A percentile compares a stretch with the other conserved stretches of the same genome.
Conservation (phyloP, 73 alveolate genomes). For the Paramecium primaurelia region DNA sequence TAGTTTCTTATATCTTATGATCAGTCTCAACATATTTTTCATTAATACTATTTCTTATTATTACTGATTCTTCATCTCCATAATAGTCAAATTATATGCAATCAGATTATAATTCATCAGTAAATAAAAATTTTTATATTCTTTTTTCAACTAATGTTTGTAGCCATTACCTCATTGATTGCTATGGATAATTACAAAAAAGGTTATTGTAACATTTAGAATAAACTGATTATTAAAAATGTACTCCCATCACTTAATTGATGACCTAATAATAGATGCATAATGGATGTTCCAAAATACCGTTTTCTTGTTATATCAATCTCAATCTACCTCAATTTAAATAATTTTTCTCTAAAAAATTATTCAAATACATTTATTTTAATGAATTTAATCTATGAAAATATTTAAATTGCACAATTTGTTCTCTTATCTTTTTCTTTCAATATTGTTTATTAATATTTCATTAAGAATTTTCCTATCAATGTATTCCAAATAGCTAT, state of each 20-base stretch:
- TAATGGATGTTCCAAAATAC: neutral
- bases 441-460: constrained; percentile 39
- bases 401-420: constrained; percentile 29
- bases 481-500: constrained; percentile 30
- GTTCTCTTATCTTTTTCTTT: constrained; percentile 42
- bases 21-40: constrained; percentile 77
- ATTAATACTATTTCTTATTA: constrained; percentile 34
- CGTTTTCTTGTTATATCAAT: neutral
- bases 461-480: constrained; percentile 43
- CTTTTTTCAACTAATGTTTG: constrained; percentile 55
- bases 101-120: neutral
- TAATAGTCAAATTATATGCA: neutral
- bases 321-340: constrained; percentile 21
- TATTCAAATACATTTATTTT: constrained; percentile 57
- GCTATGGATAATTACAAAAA: constrained; percentile 43
- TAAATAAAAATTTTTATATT: constrained; percentile 45
- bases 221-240: constrained; percentile 44
- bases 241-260: constrained; percentile 38
- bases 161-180: constrained; percentile 40
- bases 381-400: constrained; percentile 46
- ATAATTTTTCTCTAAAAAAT: constrained; percentile 33
- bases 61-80: constrained; percentile 8
- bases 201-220: constrained; percentile 52
- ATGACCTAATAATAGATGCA: constrained; percentile 30
- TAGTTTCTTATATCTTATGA: constrained; percentile 66